These are phyloP conservation scores for Penicillium sp. DNA, from an alignment of 2,329 filamentous ascomycete species.

Conservation along the genomic window DNA sequence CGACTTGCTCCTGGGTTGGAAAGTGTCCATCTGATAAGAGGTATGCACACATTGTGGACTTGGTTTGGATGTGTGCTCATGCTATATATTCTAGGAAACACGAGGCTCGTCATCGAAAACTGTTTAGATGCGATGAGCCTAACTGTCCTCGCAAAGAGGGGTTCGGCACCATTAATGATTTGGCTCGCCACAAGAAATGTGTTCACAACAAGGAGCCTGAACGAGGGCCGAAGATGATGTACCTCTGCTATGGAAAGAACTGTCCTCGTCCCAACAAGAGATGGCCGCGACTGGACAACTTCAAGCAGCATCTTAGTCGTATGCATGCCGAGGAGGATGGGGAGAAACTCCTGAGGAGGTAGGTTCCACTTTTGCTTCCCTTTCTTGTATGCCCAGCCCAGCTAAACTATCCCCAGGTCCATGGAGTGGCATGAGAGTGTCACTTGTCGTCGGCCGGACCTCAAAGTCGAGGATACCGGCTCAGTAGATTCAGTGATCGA, in stretches of 20 bases:
- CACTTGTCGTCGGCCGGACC: conserved; percentile 19
- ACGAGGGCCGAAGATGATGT: conserved; percentile 53
- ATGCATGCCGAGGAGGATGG: conserved; percentile 59
- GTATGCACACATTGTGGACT: conserved; percentile 21
- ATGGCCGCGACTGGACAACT: conserved; percentile 85
- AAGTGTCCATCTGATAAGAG: conserved; percentile 44
- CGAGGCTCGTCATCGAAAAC: conserved; percentile 66
- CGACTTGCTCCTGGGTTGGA: conserved; percentile 33
- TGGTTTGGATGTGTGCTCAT: background rate
- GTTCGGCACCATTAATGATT: conserved; percentile 78
- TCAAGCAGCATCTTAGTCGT: conserved; percentile 72
- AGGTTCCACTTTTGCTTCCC: conserved; percentile 20
- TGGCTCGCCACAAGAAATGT: conserved; percentile 73
- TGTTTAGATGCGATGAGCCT: conserved; percentile 60
- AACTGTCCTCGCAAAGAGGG: conserved; percentile 63
- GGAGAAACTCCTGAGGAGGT: conserved; percentile 50
- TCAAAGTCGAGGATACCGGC: conserved; percentile 15
- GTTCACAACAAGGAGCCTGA: conserved; percentile 59
- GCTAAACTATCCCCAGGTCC: conserved; percentile 9
- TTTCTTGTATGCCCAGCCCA: background rate
- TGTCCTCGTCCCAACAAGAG: conserved; percentile 65
- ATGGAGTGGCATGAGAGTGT: conserved; percentile 37
- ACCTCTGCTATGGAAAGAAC: conserved; percentile 57
- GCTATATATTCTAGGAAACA: conserved; percentile 64
- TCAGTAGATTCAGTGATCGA: conserved; percentile 15